Evolutionary conservation across 1,284 basidiomycete genomes (phyloP), one percentile per base, ranked within the genome.

Genomic region (Ceratobasidium sp.): DNA sequence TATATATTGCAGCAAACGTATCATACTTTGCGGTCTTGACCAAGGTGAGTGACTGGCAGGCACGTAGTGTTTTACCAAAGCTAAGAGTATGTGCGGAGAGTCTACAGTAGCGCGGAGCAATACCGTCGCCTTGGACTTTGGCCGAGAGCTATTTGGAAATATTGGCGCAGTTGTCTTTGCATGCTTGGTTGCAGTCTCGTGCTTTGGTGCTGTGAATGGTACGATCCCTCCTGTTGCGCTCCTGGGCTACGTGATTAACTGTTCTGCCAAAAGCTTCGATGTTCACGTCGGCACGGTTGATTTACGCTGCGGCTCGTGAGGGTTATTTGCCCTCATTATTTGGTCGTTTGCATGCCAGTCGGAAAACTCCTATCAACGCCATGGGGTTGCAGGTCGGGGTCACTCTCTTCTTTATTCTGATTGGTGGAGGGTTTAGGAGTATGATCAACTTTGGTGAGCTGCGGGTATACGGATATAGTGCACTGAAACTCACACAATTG

Each of bases 1-100:
- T 96, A 51, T 98, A 97, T 81, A 80, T 96, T 3, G 83, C 91
- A 1, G 91, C 93, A 8, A 98, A 98, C 81, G 78, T 96, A 9
- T 90, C 95, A 0, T 99, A 99, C 83, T 97, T 98, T 78, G 88
- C 95, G 22, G 95, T 98, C 0, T 86, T 99, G n/a, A 92, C 96
- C 77, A 91, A 92, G 81, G 88, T 88, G 74, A 78, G 84, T 34
- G 31, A 34, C 34, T 82, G 84, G 14, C 9, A n/a, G 8, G 61
- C 43, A 31, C 24, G 14, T n/a, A 63, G 16, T 22, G 27, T 14
- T 51, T 46, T 8, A 1, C 46, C n/a, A 39, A 34, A 29, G 34
- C 66, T 68, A 54, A 58, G 43, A 22, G 37, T 27, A 46, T 62
- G 53, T 22, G 43, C 46, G 69, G 39, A 74, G 76, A 91, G 89